Evolutionary conservation across 768 basidiomycete species (phyloP).

Genomic region (Sutorius australiensis): DNA sequence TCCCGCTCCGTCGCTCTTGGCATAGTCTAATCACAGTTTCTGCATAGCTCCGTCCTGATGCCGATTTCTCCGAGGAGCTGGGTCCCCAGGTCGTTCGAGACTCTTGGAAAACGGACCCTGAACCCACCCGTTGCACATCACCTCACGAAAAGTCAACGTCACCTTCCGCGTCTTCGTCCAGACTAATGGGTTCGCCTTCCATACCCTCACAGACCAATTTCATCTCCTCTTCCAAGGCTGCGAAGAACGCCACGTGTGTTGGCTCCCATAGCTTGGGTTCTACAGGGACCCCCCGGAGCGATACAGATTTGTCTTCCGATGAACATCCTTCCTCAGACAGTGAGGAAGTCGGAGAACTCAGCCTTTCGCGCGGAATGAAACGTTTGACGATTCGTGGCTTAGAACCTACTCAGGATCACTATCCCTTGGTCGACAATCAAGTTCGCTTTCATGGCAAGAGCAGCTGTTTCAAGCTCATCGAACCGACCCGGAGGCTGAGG

Average conservation of each 20-base stretch:
- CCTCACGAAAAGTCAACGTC: slow-evolving; percentile 24
- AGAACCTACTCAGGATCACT: slow-evolving; percentile 34
- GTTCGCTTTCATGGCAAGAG: slow-evolving; percentile 62
- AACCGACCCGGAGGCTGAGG: slow-evolving; percentile 50
- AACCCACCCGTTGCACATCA: slow-evolving; percentile 7
- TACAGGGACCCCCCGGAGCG: slow-evolving; percentile 23
- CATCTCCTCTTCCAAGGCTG: slow-evolving; percentile 5
- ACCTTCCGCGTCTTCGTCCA: slow-evolving; percentile 15
- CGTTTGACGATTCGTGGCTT: slow-evolving; percentile 36
- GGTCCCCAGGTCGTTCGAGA: slow-evolving; percentile 60
- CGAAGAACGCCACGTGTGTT: slow-evolving; percentile 4
- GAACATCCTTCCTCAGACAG: slow-evolving; percentile 31
- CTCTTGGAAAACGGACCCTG: slow-evolving; percentile 51
- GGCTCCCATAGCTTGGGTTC: slow-evolving; percentile 12
- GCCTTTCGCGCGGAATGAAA: slow-evolving; percentile 37
- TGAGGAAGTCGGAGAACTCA: slow-evolving; percentile 38
- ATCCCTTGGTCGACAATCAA: slow-evolving; percentile 35
- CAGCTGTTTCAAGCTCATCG: slow-evolving; percentile 53
- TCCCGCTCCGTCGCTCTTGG: not conserved
- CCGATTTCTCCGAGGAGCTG: slow-evolving; percentile 58
- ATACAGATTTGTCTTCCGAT: slow-evolving; percentile 29
- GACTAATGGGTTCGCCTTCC: slow-evolving; percentile 13
- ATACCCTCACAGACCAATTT: slow-evolving; percentile 5
- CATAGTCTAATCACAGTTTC: slow-evolving; percentile 9
- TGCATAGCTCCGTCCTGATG: slow-evolving; percentile 55